phyloP scores from a whole-genome alignment of 257 asterid species.

The Nicotiana otophora region DNA sequence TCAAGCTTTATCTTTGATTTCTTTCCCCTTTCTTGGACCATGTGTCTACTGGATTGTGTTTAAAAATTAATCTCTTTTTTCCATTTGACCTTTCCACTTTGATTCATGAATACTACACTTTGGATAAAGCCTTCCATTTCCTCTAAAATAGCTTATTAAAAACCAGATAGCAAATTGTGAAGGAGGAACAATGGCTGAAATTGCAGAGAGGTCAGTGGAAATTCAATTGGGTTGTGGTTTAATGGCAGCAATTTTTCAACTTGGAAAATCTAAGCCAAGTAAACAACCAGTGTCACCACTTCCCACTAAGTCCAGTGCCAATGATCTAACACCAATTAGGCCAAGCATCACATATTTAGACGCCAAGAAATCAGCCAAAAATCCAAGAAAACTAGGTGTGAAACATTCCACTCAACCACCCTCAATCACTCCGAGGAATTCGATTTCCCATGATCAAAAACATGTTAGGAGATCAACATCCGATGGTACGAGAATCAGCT shows the following conservation, averaged over 20 bases:
- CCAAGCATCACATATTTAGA: too few relatives aligned
- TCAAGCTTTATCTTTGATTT: slow-evolving; percentile 25
- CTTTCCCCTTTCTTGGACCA: slow-evolving; percentile 10
- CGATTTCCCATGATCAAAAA: slow-evolving; percentile 10
- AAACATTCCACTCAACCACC: slow-evolving; percentile 9
- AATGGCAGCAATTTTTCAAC: slow-evolving; percentile 30
- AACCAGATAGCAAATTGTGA: background rate
- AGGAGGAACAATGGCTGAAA: slow-evolving; percentile 30
- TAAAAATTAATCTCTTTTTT: background rate
- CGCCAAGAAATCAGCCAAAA: slow-evolving; percentile 19
- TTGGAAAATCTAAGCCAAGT: slow-evolving; percentile 21
- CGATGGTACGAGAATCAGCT: slow-evolving; percentile 14
- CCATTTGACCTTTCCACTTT: background rate
- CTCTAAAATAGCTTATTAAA: background rate
- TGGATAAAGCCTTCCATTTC: background rate
- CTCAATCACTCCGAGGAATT: slow-evolving; percentile 13
- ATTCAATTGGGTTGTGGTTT: slow-evolving; percentile 51
- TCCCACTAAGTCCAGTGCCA: background rate
- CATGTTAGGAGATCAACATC: slow-evolving; percentile 5
- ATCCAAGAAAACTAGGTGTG: background rate
- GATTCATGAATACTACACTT: background rate
- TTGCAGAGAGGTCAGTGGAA: slow-evolving; percentile 20
- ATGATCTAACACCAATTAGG: too few relatives aligned
- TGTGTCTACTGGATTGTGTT: background rate
- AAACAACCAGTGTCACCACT: slow-evolving; percentile 19